Conservation (phyloP, 2,329 filamentous ascomycete genomes). For the Pseudodiploospora longispora region DNA sequence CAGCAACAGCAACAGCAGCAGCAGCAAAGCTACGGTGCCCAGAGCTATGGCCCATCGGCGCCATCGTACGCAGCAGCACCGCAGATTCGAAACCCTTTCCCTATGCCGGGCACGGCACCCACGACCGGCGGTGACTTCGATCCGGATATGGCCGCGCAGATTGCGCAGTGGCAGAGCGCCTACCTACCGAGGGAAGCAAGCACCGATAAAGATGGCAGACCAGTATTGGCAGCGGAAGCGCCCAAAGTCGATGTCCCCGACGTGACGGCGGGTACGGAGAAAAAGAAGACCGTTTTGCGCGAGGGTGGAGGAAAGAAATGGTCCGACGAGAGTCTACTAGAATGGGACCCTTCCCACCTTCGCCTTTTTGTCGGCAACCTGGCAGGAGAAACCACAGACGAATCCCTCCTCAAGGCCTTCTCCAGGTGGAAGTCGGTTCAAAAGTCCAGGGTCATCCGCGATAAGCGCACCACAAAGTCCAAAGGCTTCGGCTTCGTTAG, state of each 20-base stretch:
- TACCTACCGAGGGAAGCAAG: constrained; percentile 60
- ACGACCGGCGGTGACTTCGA: constrained; percentile 44
- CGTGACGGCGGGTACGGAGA: constrained; percentile 45
- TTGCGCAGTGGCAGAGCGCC: constrained; percentile 90
- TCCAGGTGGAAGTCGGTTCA: constrained; percentile 78
- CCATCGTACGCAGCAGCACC: constrained; percentile 45
- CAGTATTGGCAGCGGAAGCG: constrained; percentile 18
- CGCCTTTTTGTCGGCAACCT: constrained; percentile 95
- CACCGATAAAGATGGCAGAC: constrained; percentile 24
- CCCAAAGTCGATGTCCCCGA: constrained; percentile 29
- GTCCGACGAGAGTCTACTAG: constrained; percentile 79
- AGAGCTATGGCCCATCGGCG: constrained; percentile 15
- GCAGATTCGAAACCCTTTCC: constrained; percentile 76
- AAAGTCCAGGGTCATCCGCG: constrained; percentile 87
- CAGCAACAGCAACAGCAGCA: constrained; percentile 23
- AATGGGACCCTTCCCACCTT: constrained; percentile 93
- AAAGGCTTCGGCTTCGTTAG: constrained; percentile 96
- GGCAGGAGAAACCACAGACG: constrained; percentile 94
- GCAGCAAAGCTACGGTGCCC: constrained; percentile 19
- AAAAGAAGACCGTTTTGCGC: constrained; percentile 80
- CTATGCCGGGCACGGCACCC: constrained; percentile 43
- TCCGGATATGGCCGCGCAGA: constrained; percentile 80
- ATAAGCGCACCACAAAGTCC: constrained; percentile 93
- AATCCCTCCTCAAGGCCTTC: constrained; percentile 91
- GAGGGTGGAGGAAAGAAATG: constrained; percentile 87